These are phyloP conservation scores for Hydnomerulius pinastri DNA, from an alignment of 768 basidiomycete species.

Conservation along the genomic window DNA sequence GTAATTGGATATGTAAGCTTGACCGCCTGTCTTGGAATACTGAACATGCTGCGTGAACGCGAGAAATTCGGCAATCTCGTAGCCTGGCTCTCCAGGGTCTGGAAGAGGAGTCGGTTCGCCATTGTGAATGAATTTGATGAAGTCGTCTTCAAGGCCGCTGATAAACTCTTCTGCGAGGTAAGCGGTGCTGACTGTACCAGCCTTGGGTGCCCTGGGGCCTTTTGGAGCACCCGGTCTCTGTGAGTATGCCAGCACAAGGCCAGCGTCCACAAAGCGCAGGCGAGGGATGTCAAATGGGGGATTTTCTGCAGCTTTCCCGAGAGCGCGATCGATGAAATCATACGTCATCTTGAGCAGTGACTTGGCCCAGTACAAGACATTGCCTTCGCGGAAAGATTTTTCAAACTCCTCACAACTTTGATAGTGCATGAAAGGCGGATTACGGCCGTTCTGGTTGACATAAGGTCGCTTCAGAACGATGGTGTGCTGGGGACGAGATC, in stretches of 20 bases:
- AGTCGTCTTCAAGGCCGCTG: not conserved
- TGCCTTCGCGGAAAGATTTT: slow-evolving; percentile 4
- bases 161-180: slow-evolving; percentile 13
- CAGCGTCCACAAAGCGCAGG: slow-evolving; percentile 10
- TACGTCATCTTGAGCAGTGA: slow-evolving; percentile 6
- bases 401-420: not conserved
- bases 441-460: not conserved
- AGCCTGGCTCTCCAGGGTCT: not conserved
- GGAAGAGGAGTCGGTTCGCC: not conserved
- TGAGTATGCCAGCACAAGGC: not conserved
- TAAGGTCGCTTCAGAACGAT: slow-evolving; percentile 3
- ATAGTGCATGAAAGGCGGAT: not conserved
- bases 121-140: slow-evolving; percentile 12
- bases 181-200: not conserved
- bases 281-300: slow-evolving; percentile 8
- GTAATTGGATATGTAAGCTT: slow-evolving; percentile 8
- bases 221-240: no score
- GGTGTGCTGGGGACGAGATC: not conserved
- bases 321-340: slow-evolving; percentile 1
- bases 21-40: not conserved
- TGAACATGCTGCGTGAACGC: slow-evolving; percentile 12
- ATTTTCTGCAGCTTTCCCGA: not conserved
- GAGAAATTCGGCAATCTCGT: slow-evolving; percentile 3
- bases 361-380: slow-evolving; percentile 12
- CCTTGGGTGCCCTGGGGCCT: not conserved